Evolutionary conservation across 179 eudicot genomes (phyloP), one percentile per base, ranked within the genome.

Genomic region (Beta lomatogona): DNA sequence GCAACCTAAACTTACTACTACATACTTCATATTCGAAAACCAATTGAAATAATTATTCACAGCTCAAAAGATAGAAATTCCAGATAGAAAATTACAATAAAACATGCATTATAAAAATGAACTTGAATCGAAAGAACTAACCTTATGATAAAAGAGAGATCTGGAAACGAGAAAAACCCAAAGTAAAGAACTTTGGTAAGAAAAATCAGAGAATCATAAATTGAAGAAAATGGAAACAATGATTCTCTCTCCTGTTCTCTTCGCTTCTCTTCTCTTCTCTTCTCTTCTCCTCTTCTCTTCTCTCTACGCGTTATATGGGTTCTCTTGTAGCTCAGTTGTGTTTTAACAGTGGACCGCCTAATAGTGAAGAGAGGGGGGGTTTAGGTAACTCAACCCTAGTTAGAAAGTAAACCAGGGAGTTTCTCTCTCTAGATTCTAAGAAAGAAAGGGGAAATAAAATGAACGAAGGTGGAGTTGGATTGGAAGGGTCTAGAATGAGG

Each of bases 401-500:
- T 76, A 82, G 59, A 4, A 14, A 9, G 22, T 3, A 22, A 11
- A 4, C 6, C 5, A 72, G 6, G 67, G 67, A 14, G 22, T 63
- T 63, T 63, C 22, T 9, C 2, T 48, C 53, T 48, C 53, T 48
- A 7, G 31, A 28, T 2, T 28, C 31, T 28, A 67, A 6, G 48
- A 36, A 31, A 31, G 18, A 71, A 53, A 16, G 53, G 3, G 10
- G 21, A 22, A 36, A 36, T 36, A 4, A 36, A 28, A 28, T 28
- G 28, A 25, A 25, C 1, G 31, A 28, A 28, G 31, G 31, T 28
- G 41, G 41, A 36, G 41, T 36, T 36, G 18, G 9, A 57, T 11
- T 4, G 45, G 87, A 87, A 87, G 85, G 48, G 82, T 87, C 89
- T 84, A 87, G 89, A 87, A 77, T 28, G 8, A 73, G 60, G 41